Percentiles rank a stretch among this genome's conserved stretches.
These are phyloP conservation scores for Bassia scoparia DNA, from an alignment of 148 eudicot species.

Conservation along the genomic window DNA sequence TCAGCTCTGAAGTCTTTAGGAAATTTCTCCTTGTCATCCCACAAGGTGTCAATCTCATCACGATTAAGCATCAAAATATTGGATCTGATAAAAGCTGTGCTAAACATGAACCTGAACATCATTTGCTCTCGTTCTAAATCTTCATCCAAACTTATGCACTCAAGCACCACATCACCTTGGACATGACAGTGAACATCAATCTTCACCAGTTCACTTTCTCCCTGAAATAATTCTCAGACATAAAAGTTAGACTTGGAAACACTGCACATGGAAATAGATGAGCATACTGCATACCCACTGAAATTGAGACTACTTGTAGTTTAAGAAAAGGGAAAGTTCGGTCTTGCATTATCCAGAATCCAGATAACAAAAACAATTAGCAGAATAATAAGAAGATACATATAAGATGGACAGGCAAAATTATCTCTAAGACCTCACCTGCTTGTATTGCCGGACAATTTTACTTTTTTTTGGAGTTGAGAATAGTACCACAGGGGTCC, in stretches of 20 bases:
- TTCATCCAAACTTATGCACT: slow-evolving; percentile 63
- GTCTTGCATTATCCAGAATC: background rate
- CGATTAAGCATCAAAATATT: slow-evolving; percentile 72
- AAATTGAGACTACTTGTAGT: slow-evolving; percentile 12
- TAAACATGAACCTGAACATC: slow-evolving; percentile 84
- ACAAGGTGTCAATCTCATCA: slow-evolving; percentile 66
- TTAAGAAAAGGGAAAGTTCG: background rate
- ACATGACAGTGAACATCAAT: slow-evolving; percentile 73
- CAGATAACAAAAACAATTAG: background rate
- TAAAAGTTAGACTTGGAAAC: slow-evolving; percentile 3
- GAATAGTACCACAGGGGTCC: slow-evolving; percentile 54
- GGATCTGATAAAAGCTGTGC: slow-evolving; percentile 84
- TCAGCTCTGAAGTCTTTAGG: slow-evolving; percentile 69
- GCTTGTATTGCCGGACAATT: slow-evolving; percentile 55
- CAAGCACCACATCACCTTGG: slow-evolving; percentile 85
- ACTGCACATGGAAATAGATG: background rate
- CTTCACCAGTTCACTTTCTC: slow-evolving; percentile 63
- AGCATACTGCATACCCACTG: background rate
- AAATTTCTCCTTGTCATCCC: slow-evolving; percentile 63
- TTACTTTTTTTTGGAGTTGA: slow-evolving; percentile 57
- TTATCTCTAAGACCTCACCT: slow-evolving; percentile 40
- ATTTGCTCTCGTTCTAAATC: slow-evolving; percentile 58
- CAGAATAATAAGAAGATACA: background rate
- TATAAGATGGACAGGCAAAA: slow-evolving; percentile 2
- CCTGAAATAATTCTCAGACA: slow-evolving; percentile 39